Evolutionary conservation across 495 filamentous ascomycete genomes (phyloP).

Genomic region (Recurvomyces mirabilis): DNA sequence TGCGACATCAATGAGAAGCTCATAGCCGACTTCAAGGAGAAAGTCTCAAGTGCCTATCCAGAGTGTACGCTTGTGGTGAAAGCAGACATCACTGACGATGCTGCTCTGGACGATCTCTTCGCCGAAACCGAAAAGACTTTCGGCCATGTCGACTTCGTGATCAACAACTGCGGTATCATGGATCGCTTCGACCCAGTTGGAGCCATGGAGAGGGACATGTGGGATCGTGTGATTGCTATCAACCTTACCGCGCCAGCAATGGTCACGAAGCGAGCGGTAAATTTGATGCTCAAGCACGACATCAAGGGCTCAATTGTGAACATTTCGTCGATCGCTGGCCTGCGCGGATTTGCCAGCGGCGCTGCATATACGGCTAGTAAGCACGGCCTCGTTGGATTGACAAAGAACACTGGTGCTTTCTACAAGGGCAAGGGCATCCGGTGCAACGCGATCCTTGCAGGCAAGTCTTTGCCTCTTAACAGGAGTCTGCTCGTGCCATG

Average conservation of each 20-base stretch:
- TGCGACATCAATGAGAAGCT: conserved; percentile 20
- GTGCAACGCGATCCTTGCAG: conserved; percentile 37
- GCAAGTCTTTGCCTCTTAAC: conserved; percentile 12
- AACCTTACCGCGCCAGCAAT: conserved; percentile 51
- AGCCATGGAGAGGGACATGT: conserved; percentile 37
- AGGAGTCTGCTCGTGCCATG: neutral
- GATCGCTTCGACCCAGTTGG: conserved; percentile 13
- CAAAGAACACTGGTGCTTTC: conserved; percentile 50
- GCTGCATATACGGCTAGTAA: conserved; percentile 46
- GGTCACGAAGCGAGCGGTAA: conserved; percentile 42
- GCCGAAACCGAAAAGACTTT: conserved; percentile 18
- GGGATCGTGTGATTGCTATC: conserved; percentile 47
- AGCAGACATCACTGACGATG: conserved; percentile 17
- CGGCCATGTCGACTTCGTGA: conserved; percentile 33
- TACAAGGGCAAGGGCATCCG: conserved; percentile 48
- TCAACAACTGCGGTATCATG: conserved; percentile 44
- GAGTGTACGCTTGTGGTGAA: conserved; percentile 17
- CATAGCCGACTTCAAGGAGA: conserved; percentile 10
- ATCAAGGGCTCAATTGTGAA: conserved; percentile 35
- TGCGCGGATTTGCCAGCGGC: conserved; percentile 11
- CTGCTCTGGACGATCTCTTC: conserved; percentile 15
- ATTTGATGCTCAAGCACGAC: conserved; percentile 27
- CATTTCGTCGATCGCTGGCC: conserved; percentile 32
- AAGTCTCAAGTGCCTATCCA: conserved; percentile 9
- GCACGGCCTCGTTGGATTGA: conserved; percentile 46